phyloP scores from a whole-genome alignment of 2,329 filamentous ascomycete species.

The Diaporthe sp. region DNA sequence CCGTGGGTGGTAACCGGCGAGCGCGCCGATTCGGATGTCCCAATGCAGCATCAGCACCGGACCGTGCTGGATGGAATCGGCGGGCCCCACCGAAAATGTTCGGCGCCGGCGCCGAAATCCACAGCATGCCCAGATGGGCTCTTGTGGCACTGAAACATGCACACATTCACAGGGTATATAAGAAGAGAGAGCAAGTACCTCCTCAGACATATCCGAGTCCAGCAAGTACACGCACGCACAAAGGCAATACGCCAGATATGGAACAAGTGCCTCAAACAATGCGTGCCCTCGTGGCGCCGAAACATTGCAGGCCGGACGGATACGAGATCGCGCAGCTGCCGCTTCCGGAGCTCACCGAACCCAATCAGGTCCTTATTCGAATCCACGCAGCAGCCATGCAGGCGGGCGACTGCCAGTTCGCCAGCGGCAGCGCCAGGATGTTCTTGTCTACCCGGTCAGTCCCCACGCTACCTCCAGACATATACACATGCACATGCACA shows the following conservation, averaged over 20 bases:
- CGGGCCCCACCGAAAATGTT: constrained; percentile 29
- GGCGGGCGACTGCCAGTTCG: constrained; percentile 53
- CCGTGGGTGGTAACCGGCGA: neutral
- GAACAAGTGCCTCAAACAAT: constrained; percentile 30
- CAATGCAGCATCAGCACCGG: neutral
- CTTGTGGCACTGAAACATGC: neutral
- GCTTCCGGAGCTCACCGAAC: constrained; percentile 57
- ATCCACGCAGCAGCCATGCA: constrained; percentile 54
- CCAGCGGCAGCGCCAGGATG: constrained; percentile 46
- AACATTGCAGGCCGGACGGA: constrained; percentile 53
- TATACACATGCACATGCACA: constrained; percentile 42
- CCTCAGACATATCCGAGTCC: too few species aligned
- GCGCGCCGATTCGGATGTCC: neutral
- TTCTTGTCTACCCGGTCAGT: constrained; percentile 49
- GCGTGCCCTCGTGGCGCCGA: constrained; percentile 59
- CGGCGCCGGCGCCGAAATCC: constrained; percentile 31
- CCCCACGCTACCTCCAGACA: neutral
- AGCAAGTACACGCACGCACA: too few species aligned
- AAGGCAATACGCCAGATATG: neutral
- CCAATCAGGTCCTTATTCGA: constrained; percentile 59
- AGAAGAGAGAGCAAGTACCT: neutral
- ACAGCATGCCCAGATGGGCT: neutral
- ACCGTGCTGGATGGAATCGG: constrained; percentile 6
- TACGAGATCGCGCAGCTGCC: constrained; percentile 59
- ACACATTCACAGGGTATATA: neutral